A percentile compares a stretch with the other conserved stretches of the same genome.
These are phyloP conservation scores for Bonnemaisonia californica DNA, from an alignment of 31 red algal species.

Conservation along the genomic window DNA sequence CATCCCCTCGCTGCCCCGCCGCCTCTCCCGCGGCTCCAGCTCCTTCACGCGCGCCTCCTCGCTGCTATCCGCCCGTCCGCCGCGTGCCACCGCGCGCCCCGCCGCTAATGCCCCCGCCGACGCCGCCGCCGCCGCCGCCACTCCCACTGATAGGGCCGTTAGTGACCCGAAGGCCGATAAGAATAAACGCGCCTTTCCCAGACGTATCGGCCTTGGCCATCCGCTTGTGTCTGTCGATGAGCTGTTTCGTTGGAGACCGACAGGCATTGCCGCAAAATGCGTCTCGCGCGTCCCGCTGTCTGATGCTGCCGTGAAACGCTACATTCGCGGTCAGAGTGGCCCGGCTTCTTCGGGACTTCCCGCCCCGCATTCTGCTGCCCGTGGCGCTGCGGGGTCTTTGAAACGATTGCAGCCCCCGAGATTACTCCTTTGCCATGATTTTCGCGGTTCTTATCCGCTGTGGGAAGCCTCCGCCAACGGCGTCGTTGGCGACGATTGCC, in stretches of 20 bases:
- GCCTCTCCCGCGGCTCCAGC: background rate
- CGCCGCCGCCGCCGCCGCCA: background rate
- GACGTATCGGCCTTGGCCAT: conserved; percentile 1
- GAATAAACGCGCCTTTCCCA: background rate
- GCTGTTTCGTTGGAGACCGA: conserved; percentile 65
- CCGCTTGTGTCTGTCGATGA: conserved; percentile 40
- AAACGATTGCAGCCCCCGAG: conserved; percentile 57
- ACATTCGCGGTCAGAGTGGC: conserved; percentile 23
- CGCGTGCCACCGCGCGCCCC: background rate
- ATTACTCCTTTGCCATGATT: conserved; percentile 73
- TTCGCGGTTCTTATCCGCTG: conserved; percentile 38
- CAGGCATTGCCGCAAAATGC: conserved; percentile 55
- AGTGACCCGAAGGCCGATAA: background rate
- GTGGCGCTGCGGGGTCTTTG: conserved; percentile 38
- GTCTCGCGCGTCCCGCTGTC: conserved; percentile 60
- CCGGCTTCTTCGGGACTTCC: background rate
- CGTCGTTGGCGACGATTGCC: conserved; percentile 39
- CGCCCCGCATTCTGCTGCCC: background rate
- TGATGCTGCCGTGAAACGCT: conserved; percentile 52
- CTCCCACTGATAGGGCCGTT: background rate
- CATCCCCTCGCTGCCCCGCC: too few species aligned
- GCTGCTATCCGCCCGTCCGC: conserved; percentile 1
- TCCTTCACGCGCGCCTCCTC: conserved; percentile 21
- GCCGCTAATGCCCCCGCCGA: background rate
- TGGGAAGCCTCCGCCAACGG: conserved; percentile 63